phyloP scores from a whole-genome alignment of 2,329 filamentous ascomycete genomes.

The Periconia sp. region DNA sequence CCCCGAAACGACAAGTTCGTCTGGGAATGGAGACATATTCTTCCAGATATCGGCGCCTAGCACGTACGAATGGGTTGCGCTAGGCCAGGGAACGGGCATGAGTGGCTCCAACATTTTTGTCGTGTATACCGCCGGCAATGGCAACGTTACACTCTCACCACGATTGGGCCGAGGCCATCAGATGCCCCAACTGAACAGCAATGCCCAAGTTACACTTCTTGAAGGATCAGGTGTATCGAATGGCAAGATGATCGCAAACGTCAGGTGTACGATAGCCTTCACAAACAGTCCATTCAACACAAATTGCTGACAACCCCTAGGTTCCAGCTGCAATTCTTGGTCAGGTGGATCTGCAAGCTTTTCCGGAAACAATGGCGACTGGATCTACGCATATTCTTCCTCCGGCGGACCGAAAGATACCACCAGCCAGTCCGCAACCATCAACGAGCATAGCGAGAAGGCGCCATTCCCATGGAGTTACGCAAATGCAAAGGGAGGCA shows the following conservation, averaged over 20 bases:
- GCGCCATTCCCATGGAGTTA: constrained; percentile 52
- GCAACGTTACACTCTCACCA: constrained; percentile 59
- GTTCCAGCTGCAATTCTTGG: constrained; percentile 57
- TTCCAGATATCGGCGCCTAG: constrained; percentile 59
- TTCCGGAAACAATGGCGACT: constrained; percentile 45
- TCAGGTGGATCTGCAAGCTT: constrained; percentile 55
- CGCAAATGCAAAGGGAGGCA: constrained; percentile 53
- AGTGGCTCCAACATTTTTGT: constrained; percentile 60
- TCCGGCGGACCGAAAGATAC: constrained; percentile 52
- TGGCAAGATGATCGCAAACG: constrained; percentile 58
- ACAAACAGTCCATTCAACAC: not conserved
- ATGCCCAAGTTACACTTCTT: constrained; percentile 51
- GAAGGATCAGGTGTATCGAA: constrained; percentile 56
- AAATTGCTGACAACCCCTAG: constrained; percentile 26
- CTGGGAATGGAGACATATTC: constrained; percentile 58
- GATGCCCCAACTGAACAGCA: constrained; percentile 46
- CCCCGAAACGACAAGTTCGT: constrained; percentile 53
- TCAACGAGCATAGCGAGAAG: constrained; percentile 49
- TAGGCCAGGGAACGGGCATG: constrained; percentile 61
- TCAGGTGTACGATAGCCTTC: constrained; percentile 48
- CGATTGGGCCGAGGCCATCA: constrained; percentile 49
- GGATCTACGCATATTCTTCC: constrained; percentile 54
- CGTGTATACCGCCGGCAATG: constrained; percentile 55
- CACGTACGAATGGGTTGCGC: constrained; percentile 55
- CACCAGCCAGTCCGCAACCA: constrained; percentile 45